These are phyloP conservation scores for Pythium coloratum DNA, from an alignment of 352 stramenopile species.

Conservation along the genomic window DNA sequence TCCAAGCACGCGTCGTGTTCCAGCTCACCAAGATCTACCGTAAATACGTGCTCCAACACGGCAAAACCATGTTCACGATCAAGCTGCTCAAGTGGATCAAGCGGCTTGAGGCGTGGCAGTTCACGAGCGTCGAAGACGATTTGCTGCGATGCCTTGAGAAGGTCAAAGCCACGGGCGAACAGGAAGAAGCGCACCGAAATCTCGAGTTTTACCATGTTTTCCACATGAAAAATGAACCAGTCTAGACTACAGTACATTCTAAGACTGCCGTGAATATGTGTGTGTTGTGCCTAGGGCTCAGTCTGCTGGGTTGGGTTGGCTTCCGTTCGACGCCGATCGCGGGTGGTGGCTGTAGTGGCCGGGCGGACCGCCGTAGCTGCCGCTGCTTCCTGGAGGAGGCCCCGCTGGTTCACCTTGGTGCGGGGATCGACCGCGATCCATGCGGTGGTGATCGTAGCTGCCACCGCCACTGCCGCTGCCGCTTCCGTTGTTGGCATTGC, in stretches of 20 bases:
- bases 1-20: constrained; percentile 53
- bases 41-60: constrained; percentile 40
- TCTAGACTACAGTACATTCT: constrained; percentile 1
- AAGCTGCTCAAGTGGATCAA: constrained; percentile 30
- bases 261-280: not conserved
- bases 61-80: constrained; percentile 44
- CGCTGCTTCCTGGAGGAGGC: constrained; percentile 7
- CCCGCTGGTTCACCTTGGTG: constrained; percentile 12
- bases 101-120: constrained; percentile 42
- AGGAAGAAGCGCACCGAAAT: constrained; percentile 63
- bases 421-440: constrained; percentile 25
- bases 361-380: constrained; percentile 12
- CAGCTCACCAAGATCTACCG: constrained; percentile 41
- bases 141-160: constrained; percentile 31
- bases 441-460: constrained; percentile 25
- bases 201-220: constrained; percentile 73
- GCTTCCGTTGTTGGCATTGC: constrained; percentile 29
- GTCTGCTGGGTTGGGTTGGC: constrained; percentile 23
- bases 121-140: constrained; percentile 25
- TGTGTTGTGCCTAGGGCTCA: not conserved
- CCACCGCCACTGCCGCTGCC: not conserved
- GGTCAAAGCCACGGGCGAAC: constrained; percentile 28
- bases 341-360: constrained; percentile 24
- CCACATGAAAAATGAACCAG: constrained; percentile 13
- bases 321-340: constrained; percentile 22